These are phyloP conservation scores for Colletotrichum caudatum DNA, from an alignment of 2,329 filamentous ascomycete genomes.

Conservation along the genomic window DNA sequence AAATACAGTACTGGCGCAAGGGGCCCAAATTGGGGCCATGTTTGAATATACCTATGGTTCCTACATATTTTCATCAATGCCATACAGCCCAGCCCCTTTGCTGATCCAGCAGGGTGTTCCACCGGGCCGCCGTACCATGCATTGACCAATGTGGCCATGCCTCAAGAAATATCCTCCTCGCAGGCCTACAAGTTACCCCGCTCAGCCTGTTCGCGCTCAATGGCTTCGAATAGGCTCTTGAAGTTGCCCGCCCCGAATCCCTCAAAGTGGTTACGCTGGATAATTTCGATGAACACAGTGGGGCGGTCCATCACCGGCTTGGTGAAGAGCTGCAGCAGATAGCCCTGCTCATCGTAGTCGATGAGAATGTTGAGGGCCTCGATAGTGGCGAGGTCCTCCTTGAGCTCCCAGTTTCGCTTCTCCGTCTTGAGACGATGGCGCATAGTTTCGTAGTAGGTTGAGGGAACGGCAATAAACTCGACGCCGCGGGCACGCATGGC, in stretches of 20 bases:
- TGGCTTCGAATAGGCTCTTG: conserved; percentile 94
- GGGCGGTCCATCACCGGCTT: conserved; percentile 94
- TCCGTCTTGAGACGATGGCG: conserved; percentile 76
- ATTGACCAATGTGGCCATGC: not conserved
- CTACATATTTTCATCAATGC: conserved; percentile 1
- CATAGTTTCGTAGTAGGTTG: conserved; percentile 88
- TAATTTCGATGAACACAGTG: conserved; percentile 96
- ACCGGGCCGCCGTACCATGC: not conserved
- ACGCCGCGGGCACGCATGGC: conserved; percentile 88
- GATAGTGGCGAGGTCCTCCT: conserved; percentile 84
- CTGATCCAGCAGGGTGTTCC: not conserved
- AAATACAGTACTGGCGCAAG: not conserved
- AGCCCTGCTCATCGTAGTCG: conserved; percentile 94
- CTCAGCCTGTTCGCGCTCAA: conserved; percentile 90
- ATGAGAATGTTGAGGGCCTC: conserved; percentile 87
- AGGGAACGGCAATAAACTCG: conserved; percentile 90
- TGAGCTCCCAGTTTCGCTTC: conserved; percentile 70
- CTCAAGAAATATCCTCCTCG: too few relatives aligned
- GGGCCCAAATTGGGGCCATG: not conserved
- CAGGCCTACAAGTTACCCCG: conserved; percentile 76
- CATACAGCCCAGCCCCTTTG: conserved; percentile 2
- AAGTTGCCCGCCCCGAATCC: conserved; percentile 97
- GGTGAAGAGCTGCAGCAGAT: conserved; percentile 81
- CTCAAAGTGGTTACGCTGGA: conserved; percentile 89
- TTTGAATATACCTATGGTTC: conserved; percentile 14